Base-by-base conservation (phyloP, 1,139 yeast genomes). In the Kodamaea derodonti region DNA sequence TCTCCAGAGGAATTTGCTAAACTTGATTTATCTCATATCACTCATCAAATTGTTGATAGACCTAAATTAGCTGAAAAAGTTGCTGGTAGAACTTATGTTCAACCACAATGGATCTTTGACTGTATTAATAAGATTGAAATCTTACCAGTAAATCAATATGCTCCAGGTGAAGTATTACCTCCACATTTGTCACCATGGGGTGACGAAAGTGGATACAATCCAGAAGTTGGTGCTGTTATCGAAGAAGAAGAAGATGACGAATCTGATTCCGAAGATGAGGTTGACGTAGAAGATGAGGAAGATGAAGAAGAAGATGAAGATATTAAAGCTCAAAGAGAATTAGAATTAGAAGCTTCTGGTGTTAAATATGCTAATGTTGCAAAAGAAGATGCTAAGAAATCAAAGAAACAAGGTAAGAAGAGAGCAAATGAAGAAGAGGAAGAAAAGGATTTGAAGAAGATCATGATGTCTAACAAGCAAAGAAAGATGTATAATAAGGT, bases 131-230 rank as follows among this genome's bases (percentile, higher is more conserved):
- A 84, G 63, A 76, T 79, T 34, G 72, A 75, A 43, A 71, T 92
- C 43, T 70, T 84, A 38, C 76, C 92, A 25, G 96, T 85, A 17
- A 80, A 82, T 38, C 73, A 71, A 39, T 92, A 92, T 56, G 84
- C 94, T 29, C 95, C 96, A 3, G 98, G 99, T 38, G 97, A 92
- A 63, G 69, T 88, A 8, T 72, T 94, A 43, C 97, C 97, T 31
- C 97, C 98, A 28, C 98, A 92, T 62, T 73, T 94, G 55, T 84
- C 95, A 37, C 99, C 99, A 68, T 92, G 98, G 97, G 97, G 97
- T 48, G 97, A 92, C 65, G 78, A 90, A 37, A 87, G 84, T 49
- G 84, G 82, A 35, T 92, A 92, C 62, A 79, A 90, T 61, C 98
- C 98, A 48, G 80, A 72, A 38, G 78, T 57, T 4, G 78, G 57